Evolutionary conservation across 2,329 filamentous ascomycete species (phyloP).

Genomic region (Fusarium albidum): DNA sequence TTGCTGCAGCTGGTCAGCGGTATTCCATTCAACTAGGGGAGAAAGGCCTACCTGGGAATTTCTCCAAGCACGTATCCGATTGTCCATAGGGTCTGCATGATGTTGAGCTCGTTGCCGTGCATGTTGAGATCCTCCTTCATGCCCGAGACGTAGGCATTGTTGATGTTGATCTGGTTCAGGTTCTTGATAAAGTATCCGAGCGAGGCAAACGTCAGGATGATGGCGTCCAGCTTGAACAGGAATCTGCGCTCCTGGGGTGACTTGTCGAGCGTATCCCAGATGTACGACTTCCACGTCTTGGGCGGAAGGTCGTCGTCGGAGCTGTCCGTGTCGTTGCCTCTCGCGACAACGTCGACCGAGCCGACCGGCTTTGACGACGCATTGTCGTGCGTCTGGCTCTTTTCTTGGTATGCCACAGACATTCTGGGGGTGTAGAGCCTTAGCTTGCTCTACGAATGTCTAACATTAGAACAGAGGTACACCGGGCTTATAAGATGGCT

Average conservation of each 20-base stretch:
- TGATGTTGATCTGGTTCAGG: slow-evolving; percentile 46
- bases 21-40: background rate
- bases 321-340: slow-evolving; percentile 18
- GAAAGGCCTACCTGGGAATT: slow-evolving; percentile 40
- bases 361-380: slow-evolving; percentile 13
- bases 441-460: too few species aligned
- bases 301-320: slow-evolving; percentile 38
- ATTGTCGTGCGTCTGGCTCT: slow-evolving; percentile 5
- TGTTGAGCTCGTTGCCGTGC: slow-evolving; percentile 56
- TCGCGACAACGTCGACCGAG: slow-evolving; percentile 2
- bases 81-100: slow-evolving; percentile 62
- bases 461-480: background rate
- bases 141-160: slow-evolving; percentile 52
- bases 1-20: slow-evolving; percentile 26
- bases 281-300: slow-evolving; percentile 55
- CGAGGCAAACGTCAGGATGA: slow-evolving; percentile 49
- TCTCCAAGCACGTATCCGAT: slow-evolving; percentile 65
- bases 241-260: slow-evolving; percentile 50
- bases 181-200: slow-evolving; percentile 51
- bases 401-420: slow-evolving; percentile 9
- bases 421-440: background rate
- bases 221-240: slow-evolving; percentile 53
- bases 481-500: background rate
- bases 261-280: slow-evolving; percentile 60
- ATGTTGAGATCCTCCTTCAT: slow-evolving; percentile 62